Evolutionary conservation across 2,329 filamentous ascomycete species (phyloP), one percentile per base, ranked within the genome.

Genomic region (Thielaviopsis cerberus): DNA sequence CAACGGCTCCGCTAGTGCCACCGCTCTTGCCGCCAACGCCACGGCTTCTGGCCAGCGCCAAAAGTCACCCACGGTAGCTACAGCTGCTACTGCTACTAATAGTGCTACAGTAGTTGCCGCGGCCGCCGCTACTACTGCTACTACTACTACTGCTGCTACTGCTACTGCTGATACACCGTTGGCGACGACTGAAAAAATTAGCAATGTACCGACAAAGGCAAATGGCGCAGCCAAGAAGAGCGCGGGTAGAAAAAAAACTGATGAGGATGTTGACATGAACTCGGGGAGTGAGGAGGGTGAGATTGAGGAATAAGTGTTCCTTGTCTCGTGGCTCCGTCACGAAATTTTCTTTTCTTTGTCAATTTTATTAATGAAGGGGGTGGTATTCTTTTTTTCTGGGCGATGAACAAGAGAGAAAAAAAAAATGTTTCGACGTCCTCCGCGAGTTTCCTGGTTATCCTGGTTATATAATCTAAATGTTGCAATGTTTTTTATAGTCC

Each of bases 261-360:
- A 61, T 26, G 53, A 61, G 6, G 59, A 61, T 50, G 56, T 61
- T 24, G 55, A 52, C 23, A 61, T 89, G 58, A 83, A 86, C 66
- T 91, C 86, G 60, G 92, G 92, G 57, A 96, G 90, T 67, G 92
- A 98, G 72, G 92, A 98, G 71, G 92, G 92, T 56, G 92, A 98
- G 73, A 97, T 98, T 65, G 92, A 95, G 71, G 90, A 97, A 54
- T 59, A 57, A n/a, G 48, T 48, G 54, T 53, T 53, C 17, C 11
- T 22, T n/a, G 27, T 50, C 11, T 54, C 54, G 34, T 48, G 15
- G 55, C 6, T 26, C 17, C 26, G 10, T 51, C 10, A 51, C 51
- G 11, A 37, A 8, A 4, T 24, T 55, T 23, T 15, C 15, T 25
- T 22, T 48, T 22, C 37, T 41, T 15, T 55, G 22, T n/a, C n/a